A percentile compares a stretch with the other conserved stretches of the same genome.
Evolutionary conservation across 225 moss, liverwort and hornwort genomes (phyloP).

Genomic region (Marchantia paleacea): DNA sequence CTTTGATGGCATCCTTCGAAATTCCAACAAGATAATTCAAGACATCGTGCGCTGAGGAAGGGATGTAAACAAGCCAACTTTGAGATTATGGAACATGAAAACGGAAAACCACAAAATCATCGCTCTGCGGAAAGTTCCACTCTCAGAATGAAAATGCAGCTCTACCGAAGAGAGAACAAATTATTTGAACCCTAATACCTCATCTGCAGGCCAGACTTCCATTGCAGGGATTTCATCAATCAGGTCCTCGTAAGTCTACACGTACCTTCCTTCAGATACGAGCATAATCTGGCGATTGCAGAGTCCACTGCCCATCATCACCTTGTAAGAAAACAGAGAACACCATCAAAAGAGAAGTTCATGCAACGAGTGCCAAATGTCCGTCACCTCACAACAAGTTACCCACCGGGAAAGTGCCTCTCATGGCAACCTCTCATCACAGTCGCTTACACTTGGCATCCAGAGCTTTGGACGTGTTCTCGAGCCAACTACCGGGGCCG

Average conservation of each 20-base stretch:
- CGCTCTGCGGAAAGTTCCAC: too few species aligned
- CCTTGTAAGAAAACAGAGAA: conserved; percentile 14
- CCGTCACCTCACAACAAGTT: conserved; percentile 6
- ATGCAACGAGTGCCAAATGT: not conserved
- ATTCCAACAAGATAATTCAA: conserved; percentile 14
- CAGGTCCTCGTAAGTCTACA: not conserved
- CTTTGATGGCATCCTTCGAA: conserved; percentile 16
- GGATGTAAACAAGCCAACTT: not conserved
- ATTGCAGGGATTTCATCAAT: too few species aligned
- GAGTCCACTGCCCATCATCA: conserved; percentile 22
- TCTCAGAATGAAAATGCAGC: too few species aligned
- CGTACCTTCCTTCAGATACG: conserved; percentile 15
- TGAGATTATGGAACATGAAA: not conserved
- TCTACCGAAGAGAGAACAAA: too few species aligned
- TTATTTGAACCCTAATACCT: not conserved
- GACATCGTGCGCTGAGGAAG: conserved; percentile 11
- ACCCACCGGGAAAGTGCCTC: not conserved
- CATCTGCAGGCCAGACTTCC: too few species aligned
- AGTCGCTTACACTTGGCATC: conserved; percentile 24
- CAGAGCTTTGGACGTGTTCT: not conserved
- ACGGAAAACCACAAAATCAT: not conserved
- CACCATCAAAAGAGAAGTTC: conserved; percentile 10
- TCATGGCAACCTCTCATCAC: not conserved
- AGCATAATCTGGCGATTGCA: conserved; percentile 13
- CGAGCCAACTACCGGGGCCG: conserved; percentile 13